phyloP scores from a whole-genome alignment of 2,329 filamentous ascomycete species.

The Penicillium frequentans region DNA sequence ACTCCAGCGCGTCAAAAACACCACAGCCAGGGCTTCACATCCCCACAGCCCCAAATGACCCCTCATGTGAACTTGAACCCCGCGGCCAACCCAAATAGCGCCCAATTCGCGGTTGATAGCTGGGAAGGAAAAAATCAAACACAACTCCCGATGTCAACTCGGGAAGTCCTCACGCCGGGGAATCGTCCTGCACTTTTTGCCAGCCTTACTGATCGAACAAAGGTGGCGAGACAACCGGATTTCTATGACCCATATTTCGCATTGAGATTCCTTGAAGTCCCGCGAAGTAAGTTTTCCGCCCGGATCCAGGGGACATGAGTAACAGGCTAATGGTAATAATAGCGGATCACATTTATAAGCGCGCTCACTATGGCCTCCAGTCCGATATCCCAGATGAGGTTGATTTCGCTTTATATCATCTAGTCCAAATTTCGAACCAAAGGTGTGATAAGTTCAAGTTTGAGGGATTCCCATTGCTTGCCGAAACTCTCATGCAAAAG shows the following conservation, averaged over 20 bases:
- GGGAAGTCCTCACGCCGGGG: slow-evolving; percentile 44
- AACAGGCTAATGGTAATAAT: slow-evolving; percentile 16
- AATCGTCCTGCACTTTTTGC: slow-evolving; percentile 42
- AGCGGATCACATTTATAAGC: slow-evolving; percentile 74
- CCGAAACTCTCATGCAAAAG: slow-evolving; percentile 84
- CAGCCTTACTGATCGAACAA: slow-evolving; percentile 26
- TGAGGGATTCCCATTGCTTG: slow-evolving; percentile 83
- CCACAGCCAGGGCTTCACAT: slow-evolving; percentile 28
- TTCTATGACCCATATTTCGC: slow-evolving; percentile 42
- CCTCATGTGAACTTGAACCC: slow-evolving; percentile 28
- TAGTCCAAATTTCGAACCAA: slow-evolving; percentile 90
- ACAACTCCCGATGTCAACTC: slow-evolving; percentile 39
- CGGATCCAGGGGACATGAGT: neutral
- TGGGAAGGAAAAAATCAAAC: slow-evolving; percentile 41
- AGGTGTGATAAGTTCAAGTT: slow-evolving; percentile 95
- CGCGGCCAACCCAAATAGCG: slow-evolving; percentile 31
- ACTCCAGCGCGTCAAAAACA: slow-evolving; percentile 37
- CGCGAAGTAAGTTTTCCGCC: slow-evolving; percentile 31
- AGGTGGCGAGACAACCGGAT: slow-evolving; percentile 34
- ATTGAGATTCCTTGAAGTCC: slow-evolving; percentile 36
- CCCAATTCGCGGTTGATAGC: slow-evolving; percentile 31
- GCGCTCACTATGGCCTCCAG: slow-evolving; percentile 79
- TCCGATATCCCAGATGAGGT: slow-evolving; percentile 79
- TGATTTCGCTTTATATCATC: slow-evolving; percentile 87
- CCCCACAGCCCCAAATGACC: slow-evolving; percentile 34